Base-by-base conservation (phyloP, 2,329 filamentous ascomycete species). In the Calcarisporium arbuscula region DNA sequence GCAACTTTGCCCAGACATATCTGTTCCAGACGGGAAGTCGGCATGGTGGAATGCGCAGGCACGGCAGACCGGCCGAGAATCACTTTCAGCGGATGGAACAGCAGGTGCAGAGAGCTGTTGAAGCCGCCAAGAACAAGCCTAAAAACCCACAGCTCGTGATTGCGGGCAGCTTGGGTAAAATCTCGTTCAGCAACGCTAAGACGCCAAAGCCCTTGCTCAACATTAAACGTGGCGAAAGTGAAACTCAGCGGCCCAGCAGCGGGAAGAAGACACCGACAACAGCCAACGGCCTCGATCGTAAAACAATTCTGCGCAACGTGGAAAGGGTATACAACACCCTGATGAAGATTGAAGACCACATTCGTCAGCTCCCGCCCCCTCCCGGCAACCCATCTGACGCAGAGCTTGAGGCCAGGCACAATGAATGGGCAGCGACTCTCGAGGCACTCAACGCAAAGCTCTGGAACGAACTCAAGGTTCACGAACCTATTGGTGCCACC, bases 71-170 rank as follows among this genome's bases (percentile, higher is more conserved):
- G 28, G 88, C 86, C 14, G 92, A 98, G 58, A 98, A 95, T 56
- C 92, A 98, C 54, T 86, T 96, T 66, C 92, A 96, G 58, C 82
- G 92, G 36, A 98, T 98, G 92, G 90, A 98, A 60, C 92, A 98
- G 61, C 92, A 98, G 60, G 94, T 98, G 10, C 90, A 95, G 57
- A 81, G 92, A 37, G 92, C 92, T 17, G 92, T 98, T 1, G 92
- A 98, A 55, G 92, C 92, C 1, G 92, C 92, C 34, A 98, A 96
- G 67, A 86, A 88, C 40, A 90, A 94, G 61, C 92, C 92, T 10
- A 98, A 98, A 70, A 95, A 94, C 55, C 94, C 94, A 53, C 89
- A 95, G 57, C 72, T 98, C 8, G 89, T 96, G 15, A 90, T 98
- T 39, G 90, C 95, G 54, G 92, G 92, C 18, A 95, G 88, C 53